A percentile compares a stretch with the other conserved stretches of the same genome.
Conservation (phyloP, 129 eudicot genomes). For the Chrysanthemum makinoi region DNA sequence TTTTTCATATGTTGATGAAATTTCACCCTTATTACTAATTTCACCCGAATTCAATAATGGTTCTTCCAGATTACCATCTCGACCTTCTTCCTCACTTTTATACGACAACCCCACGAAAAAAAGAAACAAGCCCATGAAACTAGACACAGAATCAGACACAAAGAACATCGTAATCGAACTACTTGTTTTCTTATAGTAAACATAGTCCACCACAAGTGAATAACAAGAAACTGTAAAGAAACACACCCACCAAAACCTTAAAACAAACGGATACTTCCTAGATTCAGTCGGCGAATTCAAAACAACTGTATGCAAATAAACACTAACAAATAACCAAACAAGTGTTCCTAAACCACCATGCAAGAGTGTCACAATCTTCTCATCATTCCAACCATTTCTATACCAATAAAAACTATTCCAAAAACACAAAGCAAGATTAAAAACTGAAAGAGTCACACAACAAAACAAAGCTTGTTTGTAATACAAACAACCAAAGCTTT, state of each 20-base stretch:
- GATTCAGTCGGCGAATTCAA: too few relatives aligned
- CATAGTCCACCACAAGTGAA: constrained; percentile 51
- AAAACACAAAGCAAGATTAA: constrained; percentile 52
- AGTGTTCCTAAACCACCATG: too few relatives aligned
- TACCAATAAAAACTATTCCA: constrained; percentile 66
- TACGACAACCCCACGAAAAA: constrained; percentile 53
- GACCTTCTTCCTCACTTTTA: constrained; percentile 34
- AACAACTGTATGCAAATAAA: too few relatives aligned
- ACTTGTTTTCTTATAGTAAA: constrained; percentile 36
- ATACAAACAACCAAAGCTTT: constrained; percentile 26
- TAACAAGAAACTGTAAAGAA: constrained; percentile 54
- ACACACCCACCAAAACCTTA: too few relatives aligned
- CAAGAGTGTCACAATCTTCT: too few relatives aligned
- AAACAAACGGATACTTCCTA: too few relatives aligned
- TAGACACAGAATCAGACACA: constrained; percentile 60
- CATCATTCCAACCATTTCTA: constrained; percentile 63
- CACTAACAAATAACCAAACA: too few relatives aligned
- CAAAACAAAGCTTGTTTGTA: constrained; percentile 46
- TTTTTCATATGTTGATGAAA: constrained; percentile 46
- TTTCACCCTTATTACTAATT: constrained; percentile 28
- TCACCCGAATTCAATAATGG: constrained; percentile 63
- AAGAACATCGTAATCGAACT: constrained; percentile 29
- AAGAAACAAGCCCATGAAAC: constrained; percentile 45
- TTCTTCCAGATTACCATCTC: constrained; percentile 46
- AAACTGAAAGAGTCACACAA: constrained; percentile 40